A percentile compares a stretch with the other conserved stretches of the same genome.
These are phyloP conservation scores for Trichophyton rubrum DNA, from an alignment of 2,329 filamentous ascomycete genomes.

Conservation along the genomic window DNA sequence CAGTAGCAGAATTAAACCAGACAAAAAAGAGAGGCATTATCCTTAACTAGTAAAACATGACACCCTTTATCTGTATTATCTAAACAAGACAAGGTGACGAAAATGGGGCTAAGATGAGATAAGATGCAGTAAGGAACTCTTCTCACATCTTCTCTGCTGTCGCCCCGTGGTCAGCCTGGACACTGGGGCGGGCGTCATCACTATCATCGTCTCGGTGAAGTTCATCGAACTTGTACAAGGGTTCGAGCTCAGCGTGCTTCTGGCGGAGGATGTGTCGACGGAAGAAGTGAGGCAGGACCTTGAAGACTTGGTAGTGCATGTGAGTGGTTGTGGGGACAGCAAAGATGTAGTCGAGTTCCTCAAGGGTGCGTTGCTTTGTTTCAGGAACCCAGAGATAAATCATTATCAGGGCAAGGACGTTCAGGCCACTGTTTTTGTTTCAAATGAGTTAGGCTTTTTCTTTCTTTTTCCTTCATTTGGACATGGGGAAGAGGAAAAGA, in stretches of 20 bases:
- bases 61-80: neutral
- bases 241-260: constrained; percentile 32
- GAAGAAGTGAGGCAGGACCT: constrained; percentile 49
- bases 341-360: constrained; percentile 48
- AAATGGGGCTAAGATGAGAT: neutral
- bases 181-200: neutral
- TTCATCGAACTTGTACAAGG: constrained; percentile 42
- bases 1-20: neutral
- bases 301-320: constrained; percentile 45
- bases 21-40: neutral
- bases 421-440: constrained; percentile 36
- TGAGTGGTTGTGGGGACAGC: constrained; percentile 48
- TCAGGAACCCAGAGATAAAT: constrained; percentile 51
- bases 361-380: constrained; percentile 43
- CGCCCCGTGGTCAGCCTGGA: neutral
- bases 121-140: neutral
- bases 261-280: constrained; percentile 45
- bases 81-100: neutral
- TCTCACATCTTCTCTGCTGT: neutral
- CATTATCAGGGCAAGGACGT: constrained; percentile 48
- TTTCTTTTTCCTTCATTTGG: neutral
- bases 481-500: constrained; percentile 16
- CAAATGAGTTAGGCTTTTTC: constrained; percentile 13
- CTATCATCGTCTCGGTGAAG: constrained; percentile 6
- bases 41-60: neutral